Evolutionary conservation across 2,329 filamentous ascomycete species (phyloP).

Genomic region (Microdochium nivale): DNA sequence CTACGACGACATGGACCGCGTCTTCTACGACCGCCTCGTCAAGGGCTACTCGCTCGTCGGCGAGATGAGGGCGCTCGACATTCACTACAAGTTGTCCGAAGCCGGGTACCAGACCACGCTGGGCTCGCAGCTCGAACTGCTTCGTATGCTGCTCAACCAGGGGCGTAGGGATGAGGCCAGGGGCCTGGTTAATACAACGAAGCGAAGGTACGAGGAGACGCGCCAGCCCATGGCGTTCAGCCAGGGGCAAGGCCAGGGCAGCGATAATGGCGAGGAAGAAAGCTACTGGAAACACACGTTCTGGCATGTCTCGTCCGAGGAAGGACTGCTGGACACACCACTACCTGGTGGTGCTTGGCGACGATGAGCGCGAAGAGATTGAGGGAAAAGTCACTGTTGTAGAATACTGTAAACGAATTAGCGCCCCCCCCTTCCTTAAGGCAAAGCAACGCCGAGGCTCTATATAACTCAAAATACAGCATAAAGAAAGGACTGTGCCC

Average conservation of each 20-base stretch:
- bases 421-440: no score
- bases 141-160: conserved; percentile 19
- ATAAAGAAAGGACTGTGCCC: no score
- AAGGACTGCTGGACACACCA: not conserved
- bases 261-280: conserved; percentile 2
- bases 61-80: conserved; percentile 38
- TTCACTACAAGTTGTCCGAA: conserved; percentile 36
- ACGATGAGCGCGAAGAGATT: not conserved
- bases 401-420: no score
- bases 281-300: conserved; percentile 16
- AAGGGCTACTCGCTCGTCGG: conserved; percentile 53
- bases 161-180: conserved; percentile 10
- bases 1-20: conserved; percentile 33
- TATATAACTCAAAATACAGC: no score
- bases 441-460: no score
- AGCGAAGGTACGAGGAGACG: conserved; percentile 7
- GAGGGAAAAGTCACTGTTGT: not conserved
- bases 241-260: not conserved
- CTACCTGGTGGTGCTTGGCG: not conserved
- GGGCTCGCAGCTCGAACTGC: conserved; percentile 31
- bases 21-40: conserved; percentile 37
- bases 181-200: conserved; percentile 12
- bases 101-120: conserved; percentile 32
- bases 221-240: not conserved
- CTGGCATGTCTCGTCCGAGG: conserved; percentile 9